A percentile compares a stretch with the other conserved stretches of the same genome.
These are phyloP conservation scores for Fagopyrum homotropicum DNA, from an alignment of 148 eudicot species.

Conservation along the genomic window DNA sequence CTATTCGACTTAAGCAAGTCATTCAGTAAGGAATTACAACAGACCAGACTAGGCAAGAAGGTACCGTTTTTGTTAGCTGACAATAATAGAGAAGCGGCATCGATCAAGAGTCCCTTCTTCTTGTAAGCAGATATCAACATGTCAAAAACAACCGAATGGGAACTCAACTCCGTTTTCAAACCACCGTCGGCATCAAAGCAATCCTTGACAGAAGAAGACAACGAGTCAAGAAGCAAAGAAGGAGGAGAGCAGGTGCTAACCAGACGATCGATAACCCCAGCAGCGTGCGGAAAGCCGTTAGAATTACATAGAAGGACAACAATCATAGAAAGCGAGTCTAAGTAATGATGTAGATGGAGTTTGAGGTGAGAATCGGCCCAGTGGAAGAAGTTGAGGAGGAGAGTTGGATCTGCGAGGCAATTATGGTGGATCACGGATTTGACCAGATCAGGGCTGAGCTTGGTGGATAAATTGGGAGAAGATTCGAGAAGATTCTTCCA, in stretches of 20 bases:
- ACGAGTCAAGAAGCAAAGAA: constrained; percentile 33
- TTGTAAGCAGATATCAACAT: constrained; percentile 53
- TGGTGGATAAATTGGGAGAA: constrained; percentile 27
- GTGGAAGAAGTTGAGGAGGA: constrained; percentile 57
- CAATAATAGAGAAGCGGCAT: constrained; percentile 51
- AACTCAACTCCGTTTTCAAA: not conserved
- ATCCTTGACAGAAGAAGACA: constrained; percentile 34
- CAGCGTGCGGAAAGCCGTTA: constrained; percentile 34
- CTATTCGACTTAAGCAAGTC: constrained; percentile 51
- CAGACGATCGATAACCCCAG: constrained; percentile 41
- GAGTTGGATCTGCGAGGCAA: constrained; percentile 36
- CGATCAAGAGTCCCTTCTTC: constrained; percentile 40
- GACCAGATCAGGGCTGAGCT: constrained; percentile 65
- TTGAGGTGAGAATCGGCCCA: constrained; percentile 55
- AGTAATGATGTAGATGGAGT: constrained; percentile 37
- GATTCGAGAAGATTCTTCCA: constrained; percentile 52
- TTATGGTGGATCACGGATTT: constrained; percentile 49
- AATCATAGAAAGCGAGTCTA: constrained; percentile 49
- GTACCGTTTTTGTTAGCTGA: constrained; percentile 23
- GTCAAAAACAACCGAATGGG: constrained; percentile 40
- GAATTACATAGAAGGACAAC: constrained; percentile 42
- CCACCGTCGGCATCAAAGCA: constrained; percentile 14
- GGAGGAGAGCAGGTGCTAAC: constrained; percentile 23
- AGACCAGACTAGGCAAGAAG: constrained; percentile 51
- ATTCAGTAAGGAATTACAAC: constrained; percentile 63